Evolutionary conservation across 768 basidiomycete genomes (phyloP).

Genomic region (Piloderma croceum): DNA sequence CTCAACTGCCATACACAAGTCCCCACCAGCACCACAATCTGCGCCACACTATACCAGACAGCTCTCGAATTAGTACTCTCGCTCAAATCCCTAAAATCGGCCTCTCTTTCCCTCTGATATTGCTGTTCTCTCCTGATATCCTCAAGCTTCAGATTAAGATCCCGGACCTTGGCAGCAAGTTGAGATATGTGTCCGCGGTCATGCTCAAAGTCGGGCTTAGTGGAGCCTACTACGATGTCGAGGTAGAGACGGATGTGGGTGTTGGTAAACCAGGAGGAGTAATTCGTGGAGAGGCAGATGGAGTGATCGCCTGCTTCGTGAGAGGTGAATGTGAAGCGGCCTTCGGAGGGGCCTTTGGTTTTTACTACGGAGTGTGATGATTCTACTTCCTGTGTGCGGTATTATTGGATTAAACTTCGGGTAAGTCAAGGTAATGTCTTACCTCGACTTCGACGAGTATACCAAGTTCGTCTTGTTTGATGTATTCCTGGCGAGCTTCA

Average conservation of each 20-base stretch:
- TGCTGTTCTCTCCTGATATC: constrained; percentile 94
- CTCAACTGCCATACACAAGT: constrained; percentile 93
- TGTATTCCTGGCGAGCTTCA: constrained; percentile 62
- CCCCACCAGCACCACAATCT: constrained; percentile 76
- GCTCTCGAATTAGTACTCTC: constrained; percentile 89
- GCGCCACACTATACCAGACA: constrained; percentile 89
- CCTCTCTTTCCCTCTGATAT: constrained; percentile 94
- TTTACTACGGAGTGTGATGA: constrained; percentile 77
- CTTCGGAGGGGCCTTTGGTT: constrained; percentile 85
- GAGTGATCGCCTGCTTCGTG: constrained; percentile 96
- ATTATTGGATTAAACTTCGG: constrained; percentile 1
- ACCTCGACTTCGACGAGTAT: constrained; percentile 91
- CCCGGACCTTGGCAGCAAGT: constrained; percentile 77
- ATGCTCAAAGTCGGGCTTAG: constrained; percentile 80
- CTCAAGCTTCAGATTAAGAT: constrained; percentile 89
- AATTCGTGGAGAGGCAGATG: constrained; percentile 92
- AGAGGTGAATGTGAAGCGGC: constrained; percentile 95
- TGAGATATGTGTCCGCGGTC: constrained; percentile 83
- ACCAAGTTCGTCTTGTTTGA: constrained; percentile 70
- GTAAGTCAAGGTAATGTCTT: constrained; percentile 22
- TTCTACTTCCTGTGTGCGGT: constrained; percentile 68
- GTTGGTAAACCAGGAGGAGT: constrained; percentile 80
- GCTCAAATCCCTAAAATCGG: constrained; percentile 82
- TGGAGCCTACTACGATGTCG: constrained; percentile 86
- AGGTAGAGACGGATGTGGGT: constrained; percentile 93